These are phyloP conservation scores for Ramicandelaber brevisporus DNA, from an alignment of 192 early-diverging fungal genomes.

Conservation along the genomic window DNA sequence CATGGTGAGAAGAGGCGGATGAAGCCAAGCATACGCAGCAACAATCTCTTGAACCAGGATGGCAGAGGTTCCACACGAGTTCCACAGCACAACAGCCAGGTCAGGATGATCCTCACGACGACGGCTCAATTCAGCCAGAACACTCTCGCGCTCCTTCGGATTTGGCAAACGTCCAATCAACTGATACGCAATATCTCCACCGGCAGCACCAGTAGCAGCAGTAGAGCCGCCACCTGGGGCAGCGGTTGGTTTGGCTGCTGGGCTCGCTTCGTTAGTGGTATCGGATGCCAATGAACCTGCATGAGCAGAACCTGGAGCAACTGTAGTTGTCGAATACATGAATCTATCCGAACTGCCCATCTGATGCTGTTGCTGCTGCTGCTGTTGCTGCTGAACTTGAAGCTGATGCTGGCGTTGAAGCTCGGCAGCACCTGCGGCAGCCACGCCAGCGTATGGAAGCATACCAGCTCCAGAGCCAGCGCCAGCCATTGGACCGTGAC, in stretches of 20 bases:
- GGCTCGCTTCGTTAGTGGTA: neutral
- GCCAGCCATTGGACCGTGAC: no score
- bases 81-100: constrained; percentile 90
- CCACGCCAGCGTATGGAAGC: no score
- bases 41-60: constrained; percentile 90
- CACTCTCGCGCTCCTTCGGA: constrained; percentile 54
- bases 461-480: no score
- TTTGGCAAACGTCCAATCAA: constrained; percentile 71
- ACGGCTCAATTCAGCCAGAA: constrained; percentile 77
- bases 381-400: no score
- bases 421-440: no score
- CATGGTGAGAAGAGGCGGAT: constrained; percentile 63
- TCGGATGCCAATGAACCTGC: constrained; percentile 1
- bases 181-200: constrained; percentile 17
- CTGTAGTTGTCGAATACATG: no score
- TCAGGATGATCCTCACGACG: constrained; percentile 88
- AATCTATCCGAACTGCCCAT: no score
- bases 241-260: constrained; percentile 1
- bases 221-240: constrained; percentile 1
- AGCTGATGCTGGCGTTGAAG: no score
- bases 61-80: constrained; percentile 88
- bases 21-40: constrained; percentile 74
- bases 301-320: no score
- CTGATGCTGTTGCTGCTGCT: no score
- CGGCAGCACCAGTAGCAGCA: neutral